Conservation (phyloP, 1,139 yeast genomes). For the Kodamaea anthophila region DNA sequence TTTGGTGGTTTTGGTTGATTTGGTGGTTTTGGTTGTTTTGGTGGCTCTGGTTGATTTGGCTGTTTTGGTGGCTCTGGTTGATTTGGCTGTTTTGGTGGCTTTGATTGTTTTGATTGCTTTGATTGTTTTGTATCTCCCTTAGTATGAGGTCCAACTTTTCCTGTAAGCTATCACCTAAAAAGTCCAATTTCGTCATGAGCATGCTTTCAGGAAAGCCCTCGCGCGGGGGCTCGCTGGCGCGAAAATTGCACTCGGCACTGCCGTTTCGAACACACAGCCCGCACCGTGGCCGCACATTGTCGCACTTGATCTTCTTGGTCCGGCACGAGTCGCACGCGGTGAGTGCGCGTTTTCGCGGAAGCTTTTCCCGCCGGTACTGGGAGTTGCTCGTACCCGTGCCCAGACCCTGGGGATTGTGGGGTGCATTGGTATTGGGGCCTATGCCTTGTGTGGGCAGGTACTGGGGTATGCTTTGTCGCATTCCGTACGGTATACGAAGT, state of each 20-base stretch:
- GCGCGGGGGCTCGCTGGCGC: constrained; percentile 22
- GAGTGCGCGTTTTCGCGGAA: constrained; percentile 33
- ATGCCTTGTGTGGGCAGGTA: no score
- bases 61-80: background rate
- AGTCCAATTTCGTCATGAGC: constrained; percentile 26
- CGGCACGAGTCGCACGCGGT: constrained; percentile 48
- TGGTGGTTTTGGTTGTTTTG: background rate
- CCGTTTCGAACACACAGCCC: constrained; percentile 41
- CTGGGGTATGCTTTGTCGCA: background rate
- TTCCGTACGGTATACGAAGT: no score
- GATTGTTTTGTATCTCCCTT: background rate
- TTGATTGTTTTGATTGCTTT: background rate
- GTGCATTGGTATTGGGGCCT: no score
- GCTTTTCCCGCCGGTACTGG: no score
- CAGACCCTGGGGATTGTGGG: no score
- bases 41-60: background rate
- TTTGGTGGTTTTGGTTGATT: background rate
- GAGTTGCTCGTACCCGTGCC: no score
- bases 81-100: background rate
- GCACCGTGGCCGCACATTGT: constrained; percentile 45
- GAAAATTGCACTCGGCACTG: constrained; percentile 26
- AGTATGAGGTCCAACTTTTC: background rate
- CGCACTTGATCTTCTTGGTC: constrained; percentile 45
- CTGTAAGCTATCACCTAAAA: constrained; percentile 10
- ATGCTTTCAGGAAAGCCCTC: constrained; percentile 23